Evolutionary conservation across 768 basidiomycete genomes (phyloP), one percentile per base, ranked within the genome.

Genomic region (Russula brevipes): DNA sequence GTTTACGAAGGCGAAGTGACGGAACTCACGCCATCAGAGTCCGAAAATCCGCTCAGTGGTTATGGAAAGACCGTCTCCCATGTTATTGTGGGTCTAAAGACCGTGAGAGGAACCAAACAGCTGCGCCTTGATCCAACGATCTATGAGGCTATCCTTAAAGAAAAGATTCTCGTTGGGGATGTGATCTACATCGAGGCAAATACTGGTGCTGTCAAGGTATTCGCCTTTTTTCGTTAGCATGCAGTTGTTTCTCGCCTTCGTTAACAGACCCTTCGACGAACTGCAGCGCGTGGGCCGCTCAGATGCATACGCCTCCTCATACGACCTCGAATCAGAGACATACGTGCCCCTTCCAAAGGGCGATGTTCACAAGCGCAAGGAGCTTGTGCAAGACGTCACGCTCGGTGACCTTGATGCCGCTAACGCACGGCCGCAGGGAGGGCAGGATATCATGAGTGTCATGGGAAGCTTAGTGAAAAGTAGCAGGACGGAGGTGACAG

Each of bases 11-110:
- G 97, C 63, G 96, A 99, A 76, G 91, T 99, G 17, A 98, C 96
- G 9, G 96, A 98, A 71, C 77, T 98, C 64, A 97, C 96, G 4
- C 97, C 97, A 3, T 85, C 92, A 24, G 97, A 98, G 77, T 84
- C 96, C 14, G 96, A 98, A 75, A 98, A 98, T 76, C 97, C 97
- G 33, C 81, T 98, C 50, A 94, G 90, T 58, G 95, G 96, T 46
- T 98, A 98, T 73, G 97, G 97, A 65, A 99, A 98, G 78, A 98
- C 96, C 2, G 91, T 98, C 57, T 94, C 94, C n/a, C 95, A 98
- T 75, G 96, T 98, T 71, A 80, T 98, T 60, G 88, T 98, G 52
- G 94, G 94, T 12, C 84, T 99, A 66, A 98, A 98, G 76, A 97
- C 96, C 85, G 75, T 73, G 33, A 84, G 75, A 66, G 85, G 85